phyloP scores from a whole-genome alignment of 169 alveolate genomes.

The Plasmodium yoelii region DNA sequence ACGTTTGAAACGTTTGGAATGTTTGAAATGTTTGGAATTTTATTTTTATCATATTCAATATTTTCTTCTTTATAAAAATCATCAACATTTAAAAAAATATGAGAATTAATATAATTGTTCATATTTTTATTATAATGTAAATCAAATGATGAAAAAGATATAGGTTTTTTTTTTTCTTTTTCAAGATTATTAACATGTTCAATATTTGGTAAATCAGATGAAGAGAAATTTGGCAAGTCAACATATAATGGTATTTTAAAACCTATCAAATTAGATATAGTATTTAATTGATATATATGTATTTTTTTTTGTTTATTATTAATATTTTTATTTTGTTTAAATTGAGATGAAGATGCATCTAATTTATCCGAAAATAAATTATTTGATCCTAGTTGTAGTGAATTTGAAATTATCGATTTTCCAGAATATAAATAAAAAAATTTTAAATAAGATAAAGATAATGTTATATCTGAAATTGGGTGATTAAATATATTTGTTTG shows the following conservation, averaged over 20 bases:
- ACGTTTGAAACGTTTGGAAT: no score
- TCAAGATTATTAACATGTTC: slow-evolving; percentile 31
- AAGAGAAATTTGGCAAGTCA: slow-evolving; percentile 44
- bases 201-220: slow-evolving; percentile 27
- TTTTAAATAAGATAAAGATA: slow-evolving; percentile 46
- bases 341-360: background rate
- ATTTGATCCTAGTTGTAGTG: background rate
- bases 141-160: slow-evolving; percentile 40
- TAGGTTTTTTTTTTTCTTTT: background rate
- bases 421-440: slow-evolving; percentile 5
- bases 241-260: slow-evolving; percentile 28
- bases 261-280: slow-evolving; percentile 34
- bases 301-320: background rate
- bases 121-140: background rate
- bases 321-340: background rate
- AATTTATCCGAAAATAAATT: background rate
- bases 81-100: slow-evolving; percentile 23
- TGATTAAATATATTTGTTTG: slow-evolving; percentile 33
- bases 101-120: slow-evolving; percentile 6
- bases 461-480: slow-evolving; percentile 2
- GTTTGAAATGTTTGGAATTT: background rate
- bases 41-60: background rate
- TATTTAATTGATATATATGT: slow-evolving; percentile 21
- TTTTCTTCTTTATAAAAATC: slow-evolving; percentile 59
- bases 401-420: background rate